Evolutionary conservation across 768 basidiomycete genomes (phyloP).

Genomic region (Baorangia bicolor): DNA sequence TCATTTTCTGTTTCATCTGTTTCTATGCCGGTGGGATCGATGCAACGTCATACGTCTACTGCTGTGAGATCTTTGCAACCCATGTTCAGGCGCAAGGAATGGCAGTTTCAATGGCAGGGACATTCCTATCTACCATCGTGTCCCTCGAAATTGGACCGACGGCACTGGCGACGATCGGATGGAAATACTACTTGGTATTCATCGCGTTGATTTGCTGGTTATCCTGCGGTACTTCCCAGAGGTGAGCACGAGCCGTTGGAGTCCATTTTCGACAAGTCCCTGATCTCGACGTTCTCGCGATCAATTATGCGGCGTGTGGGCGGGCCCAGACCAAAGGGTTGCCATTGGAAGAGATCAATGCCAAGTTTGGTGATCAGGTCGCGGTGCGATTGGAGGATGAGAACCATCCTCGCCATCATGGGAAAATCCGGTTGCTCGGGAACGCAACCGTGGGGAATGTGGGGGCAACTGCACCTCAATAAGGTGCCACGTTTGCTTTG

Average conservation of each 20-base stretch:
- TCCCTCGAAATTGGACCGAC: no score
- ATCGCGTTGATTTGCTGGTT: neutral
- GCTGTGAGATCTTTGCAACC: neutral
- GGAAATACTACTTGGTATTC: neutral
- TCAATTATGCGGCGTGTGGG: neutral
- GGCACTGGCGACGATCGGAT: no score
- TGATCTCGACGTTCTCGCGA: neutral
- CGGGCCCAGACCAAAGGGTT: neutral
- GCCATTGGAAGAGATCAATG: no score
- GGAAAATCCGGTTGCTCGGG: neutral
- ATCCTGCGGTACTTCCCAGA: neutral
- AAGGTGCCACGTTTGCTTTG: neutral
- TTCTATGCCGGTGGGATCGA: neutral
- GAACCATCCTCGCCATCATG: neutral
- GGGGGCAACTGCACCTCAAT: neutral
- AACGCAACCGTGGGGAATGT: neutral
- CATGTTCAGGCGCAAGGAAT: neutral
- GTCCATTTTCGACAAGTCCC: neutral
- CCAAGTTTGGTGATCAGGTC: neutral
- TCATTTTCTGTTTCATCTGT: neutral
- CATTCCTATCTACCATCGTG: neutral
- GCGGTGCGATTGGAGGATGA: neutral
- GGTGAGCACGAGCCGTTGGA: no score
- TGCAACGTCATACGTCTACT: neutral
- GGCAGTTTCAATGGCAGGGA: neutral